Conservation (phyloP, 345 rosid genomes). For the Hirschfeldia incana region DNA sequence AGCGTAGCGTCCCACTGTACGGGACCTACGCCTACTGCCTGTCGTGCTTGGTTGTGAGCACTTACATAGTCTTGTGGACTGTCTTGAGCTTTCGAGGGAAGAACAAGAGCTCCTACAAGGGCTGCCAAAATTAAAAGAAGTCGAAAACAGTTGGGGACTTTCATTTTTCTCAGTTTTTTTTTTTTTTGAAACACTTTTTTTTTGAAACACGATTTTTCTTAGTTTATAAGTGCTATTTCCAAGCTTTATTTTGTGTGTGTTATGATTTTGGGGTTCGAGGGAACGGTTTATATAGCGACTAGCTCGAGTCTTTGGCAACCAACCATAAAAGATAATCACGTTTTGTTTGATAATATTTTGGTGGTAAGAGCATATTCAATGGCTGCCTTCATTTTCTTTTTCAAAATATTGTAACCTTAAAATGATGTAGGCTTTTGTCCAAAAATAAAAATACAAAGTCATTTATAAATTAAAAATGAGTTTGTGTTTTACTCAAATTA, state of each 20-base stretch:
- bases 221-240: background rate
- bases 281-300: conserved; percentile 19
- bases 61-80: conserved; percentile 21
- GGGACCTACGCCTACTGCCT: conserved; percentile 17
- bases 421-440: background rate
- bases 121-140: conserved; percentile 4
- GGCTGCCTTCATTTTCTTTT: background rate
- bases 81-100: conserved; percentile 31
- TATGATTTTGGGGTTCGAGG: conserved; percentile 1
- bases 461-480: background rate
- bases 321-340: background rate
- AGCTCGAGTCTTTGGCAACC: background rate
- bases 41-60: conserved; percentile 26
- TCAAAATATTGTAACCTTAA: background rate
- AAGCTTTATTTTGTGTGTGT: conserved; percentile 8
- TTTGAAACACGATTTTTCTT: background rate
- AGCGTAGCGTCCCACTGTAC: conserved; percentile 19
- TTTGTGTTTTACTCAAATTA: background rate
- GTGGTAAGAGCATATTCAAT: background rate
- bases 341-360: background rate
- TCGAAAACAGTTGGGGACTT: background rate
- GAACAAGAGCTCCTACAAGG: conserved; percentile 22
- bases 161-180: conserved; percentile 4
- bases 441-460: too few species aligned
- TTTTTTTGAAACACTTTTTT: too few species aligned